A percentile compares a stretch with the other conserved stretches of the same genome.
phyloP scores from a whole-genome alignment of 805 yeast genomes.

The Candida loeiensis region DNA sequence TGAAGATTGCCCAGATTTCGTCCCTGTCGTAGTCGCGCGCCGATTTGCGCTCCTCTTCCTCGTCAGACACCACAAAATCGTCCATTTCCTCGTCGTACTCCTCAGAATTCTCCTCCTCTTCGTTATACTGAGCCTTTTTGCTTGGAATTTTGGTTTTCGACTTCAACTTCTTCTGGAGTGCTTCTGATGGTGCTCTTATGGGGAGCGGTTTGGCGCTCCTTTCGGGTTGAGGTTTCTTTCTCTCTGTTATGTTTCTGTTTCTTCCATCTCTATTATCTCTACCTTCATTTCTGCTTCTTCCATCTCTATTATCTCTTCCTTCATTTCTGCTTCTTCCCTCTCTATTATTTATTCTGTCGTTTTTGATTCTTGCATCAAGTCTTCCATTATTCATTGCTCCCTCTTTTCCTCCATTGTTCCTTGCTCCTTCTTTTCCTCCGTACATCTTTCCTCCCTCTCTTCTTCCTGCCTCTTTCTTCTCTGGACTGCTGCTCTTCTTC shows the following conservation, averaged over 20 bases:
- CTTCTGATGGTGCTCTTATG: conserved; percentile 56
- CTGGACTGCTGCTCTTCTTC: conserved; percentile 31
- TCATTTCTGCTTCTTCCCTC: too few relatives aligned
- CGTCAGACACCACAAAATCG: conserved; percentile 53
- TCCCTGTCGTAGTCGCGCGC: conserved; percentile 66
- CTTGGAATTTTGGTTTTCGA: conserved; percentile 27
- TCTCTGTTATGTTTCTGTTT: too few relatives aligned
- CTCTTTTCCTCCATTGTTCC: not conserved
- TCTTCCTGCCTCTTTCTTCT: not conserved
- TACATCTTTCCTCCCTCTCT: not conserved
- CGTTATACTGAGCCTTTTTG: conserved; percentile 16
- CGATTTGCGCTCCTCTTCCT: conserved; percentile 16
- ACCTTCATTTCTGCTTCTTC: not conserved
- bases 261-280: too few relatives aligned
- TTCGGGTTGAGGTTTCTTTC: too few relatives aligned
- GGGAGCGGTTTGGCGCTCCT: conserved; percentile 30
- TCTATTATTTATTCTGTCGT: too few relatives aligned
- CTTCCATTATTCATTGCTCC: not conserved
- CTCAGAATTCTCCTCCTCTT: conserved; percentile 13
- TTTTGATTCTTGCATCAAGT: too few relatives aligned
- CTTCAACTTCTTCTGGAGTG: conserved; percentile 41
- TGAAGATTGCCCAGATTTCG: conserved; percentile 87
- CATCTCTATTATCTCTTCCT: too few relatives aligned
- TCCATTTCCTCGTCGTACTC: conserved; percentile 40
- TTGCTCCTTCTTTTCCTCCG: not conserved